Evolutionary conservation across 2,329 filamentous ascomycete genomes (phyloP).

Genomic region (Penicillium sp.): DNA sequence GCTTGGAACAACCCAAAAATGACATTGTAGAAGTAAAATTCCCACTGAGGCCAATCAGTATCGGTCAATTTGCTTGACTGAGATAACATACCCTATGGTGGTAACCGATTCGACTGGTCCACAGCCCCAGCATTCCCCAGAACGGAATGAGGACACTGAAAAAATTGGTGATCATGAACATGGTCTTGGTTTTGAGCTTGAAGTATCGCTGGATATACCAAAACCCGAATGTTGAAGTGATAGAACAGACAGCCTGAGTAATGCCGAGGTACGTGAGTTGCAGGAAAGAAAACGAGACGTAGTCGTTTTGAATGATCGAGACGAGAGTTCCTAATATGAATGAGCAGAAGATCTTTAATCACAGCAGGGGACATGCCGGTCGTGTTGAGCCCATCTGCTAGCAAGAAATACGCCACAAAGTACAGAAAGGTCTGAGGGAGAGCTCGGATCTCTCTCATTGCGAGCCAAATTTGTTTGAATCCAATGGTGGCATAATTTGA

Average conservation of each 20-base stretch:
- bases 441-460: constrained; percentile 38
- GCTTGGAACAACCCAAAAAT: constrained; percentile 46
- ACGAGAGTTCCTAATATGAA: constrained; percentile 33
- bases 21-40: constrained; percentile 48
- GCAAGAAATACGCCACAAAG: constrained; percentile 44
- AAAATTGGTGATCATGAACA: constrained; percentile 46
- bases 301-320: constrained; percentile 43
- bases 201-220: constrained; percentile 47
- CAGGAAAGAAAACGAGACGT: constrained; percentile 44
- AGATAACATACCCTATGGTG: constrained; percentile 34
- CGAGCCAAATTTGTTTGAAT: constrained; percentile 44
- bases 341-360: background rate
- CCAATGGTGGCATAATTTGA: constrained; percentile 44
- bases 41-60: constrained; percentile 30
- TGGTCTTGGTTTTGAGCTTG: constrained; percentile 41
- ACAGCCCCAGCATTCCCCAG: constrained; percentile 46
- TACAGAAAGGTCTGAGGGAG: constrained; percentile 46
- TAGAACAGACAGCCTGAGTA: constrained; percentile 40
- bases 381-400: constrained; percentile 46
- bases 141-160: constrained; percentile 45
- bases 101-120: constrained; percentile 42
- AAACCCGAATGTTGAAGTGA: constrained; percentile 42
- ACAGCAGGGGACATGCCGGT: constrained; percentile 27
- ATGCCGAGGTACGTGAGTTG: constrained; percentile 46
- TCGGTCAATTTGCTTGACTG: background rate